Evolutionary conservation across 208 protist genomes (phyloP), one percentile per base, ranked within the genome.

Genomic region (Trypanosoma platydactyli): DNA sequence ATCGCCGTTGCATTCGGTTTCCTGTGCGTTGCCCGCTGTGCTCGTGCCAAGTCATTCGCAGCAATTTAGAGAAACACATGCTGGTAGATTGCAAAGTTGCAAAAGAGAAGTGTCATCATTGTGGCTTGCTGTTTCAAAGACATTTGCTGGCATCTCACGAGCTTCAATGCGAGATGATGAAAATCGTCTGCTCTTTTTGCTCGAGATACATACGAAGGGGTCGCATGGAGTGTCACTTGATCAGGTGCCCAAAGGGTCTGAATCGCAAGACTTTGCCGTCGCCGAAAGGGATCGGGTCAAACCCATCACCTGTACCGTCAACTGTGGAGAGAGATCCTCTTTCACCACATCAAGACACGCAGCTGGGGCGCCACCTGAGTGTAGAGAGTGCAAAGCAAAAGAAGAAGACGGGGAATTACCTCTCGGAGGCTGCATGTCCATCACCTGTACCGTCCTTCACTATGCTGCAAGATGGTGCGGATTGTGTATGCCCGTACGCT

Each of bases 51-150:
- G 76, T 92, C n/a, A 62, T 77, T 16, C 76, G 87, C 18, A 63
- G 76, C 25, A 40, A 71, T 18, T 74, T 93, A 65, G 83, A 87
- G 27, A 64, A 60, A 52, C 89, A 95, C 81, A 75, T 50, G 16
- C 55, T 73, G 51, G 58, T 49, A 40, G 86, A 92, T 41, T 95
- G 89, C 55, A 58, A 40, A 4, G 77, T 71, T 40, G 70, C 66
- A 11, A 84, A 79, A 65, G 82, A 74, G 64, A 89, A 82, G 71
- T 95, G 86, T 64, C 76, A 86, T 2, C 85, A 88, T 76, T 95
- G 86, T 64, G 67, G 70, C n/a, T 33, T 30, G 12, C 25, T 66
- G 61, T 67, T 92, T 40, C 68, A 67, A 2, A 81, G 85, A 1
- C 61, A 80, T 55, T 46, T 35, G 12, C 68, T 93, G n/a, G 65